Evolutionary conservation across 805 yeast genomes (phyloP).

Genomic region (Maudiozyma bulderi): DNA sequence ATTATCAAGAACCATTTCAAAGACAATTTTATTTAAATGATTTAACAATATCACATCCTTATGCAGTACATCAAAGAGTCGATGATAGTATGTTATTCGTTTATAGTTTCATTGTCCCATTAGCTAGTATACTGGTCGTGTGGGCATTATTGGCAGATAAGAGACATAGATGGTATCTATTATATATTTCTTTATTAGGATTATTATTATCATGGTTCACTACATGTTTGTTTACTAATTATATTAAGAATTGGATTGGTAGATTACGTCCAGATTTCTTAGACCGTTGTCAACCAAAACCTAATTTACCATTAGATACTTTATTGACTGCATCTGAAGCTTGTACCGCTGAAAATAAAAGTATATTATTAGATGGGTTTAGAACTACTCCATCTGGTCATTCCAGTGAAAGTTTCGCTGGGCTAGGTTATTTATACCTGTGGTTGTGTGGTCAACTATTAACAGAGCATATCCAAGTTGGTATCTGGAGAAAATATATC

Average conservation of each 20-base stretch:
- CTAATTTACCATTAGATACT: conserved; percentile 45
- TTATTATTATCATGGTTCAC: conserved; percentile 48
- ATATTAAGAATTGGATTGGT: conserved; percentile 76
- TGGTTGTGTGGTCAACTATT: conserved; percentile 64
- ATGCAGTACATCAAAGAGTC: conserved; percentile 66
- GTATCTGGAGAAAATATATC: conserved; percentile 55
- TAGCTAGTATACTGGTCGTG: conserved; percentile 29
- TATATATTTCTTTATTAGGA: conserved; percentile 61
- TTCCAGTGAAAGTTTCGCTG: conserved; percentile 60
- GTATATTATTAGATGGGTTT: conserved; percentile 53
- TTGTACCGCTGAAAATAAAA: conserved; percentile 44
- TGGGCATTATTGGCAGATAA: conserved; percentile 32
- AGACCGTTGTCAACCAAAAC: conserved; percentile 68
- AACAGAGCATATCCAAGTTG: conserved; percentile 38
- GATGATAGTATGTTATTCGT: conserved; percentile 43
- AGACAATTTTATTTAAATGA: conserved; percentile 73
- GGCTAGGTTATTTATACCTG: conserved; percentile 50
- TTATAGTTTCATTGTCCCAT: conserved; percentile 46
- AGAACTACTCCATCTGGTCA: conserved; percentile 82
- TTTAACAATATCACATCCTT: conserved; percentile 71
- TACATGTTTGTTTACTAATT: conserved; percentile 57
- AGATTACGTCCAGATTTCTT: conserved; percentile 88
- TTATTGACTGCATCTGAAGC: conserved; percentile 55
- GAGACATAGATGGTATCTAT: conserved; percentile 47
- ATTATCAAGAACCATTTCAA: conserved; percentile 50